Conservation (phyloP, 2,329 filamentous ascomycete genomes). For the Xylariaceae sp. region DNA sequence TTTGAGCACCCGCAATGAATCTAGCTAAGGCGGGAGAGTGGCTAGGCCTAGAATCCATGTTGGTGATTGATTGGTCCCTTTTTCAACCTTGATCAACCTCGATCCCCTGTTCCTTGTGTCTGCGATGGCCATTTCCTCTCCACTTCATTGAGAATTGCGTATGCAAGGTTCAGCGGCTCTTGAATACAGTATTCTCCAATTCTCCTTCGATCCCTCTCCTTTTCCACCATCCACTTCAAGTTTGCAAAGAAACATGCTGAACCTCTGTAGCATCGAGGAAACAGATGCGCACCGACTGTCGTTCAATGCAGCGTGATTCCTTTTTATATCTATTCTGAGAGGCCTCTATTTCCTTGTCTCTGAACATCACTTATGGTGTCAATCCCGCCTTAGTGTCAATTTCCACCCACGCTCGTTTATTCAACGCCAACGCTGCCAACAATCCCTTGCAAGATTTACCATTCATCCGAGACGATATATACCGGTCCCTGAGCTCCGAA, state of each 20-base stretch:
- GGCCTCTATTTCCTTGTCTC: constrained; percentile 3
- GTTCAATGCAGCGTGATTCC: constrained; percentile 17
- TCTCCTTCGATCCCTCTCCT: constrained; percentile 10
- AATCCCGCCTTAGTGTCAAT: constrained; percentile 4
- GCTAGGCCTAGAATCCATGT: constrained; percentile 45
- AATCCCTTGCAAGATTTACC: not conserved
- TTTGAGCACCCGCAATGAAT: constrained; percentile 11
- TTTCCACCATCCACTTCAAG: not conserved
- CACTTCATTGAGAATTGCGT: constrained; percentile 22
- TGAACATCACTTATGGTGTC: constrained; percentile 9
- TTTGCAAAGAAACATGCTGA: constrained; percentile 13
- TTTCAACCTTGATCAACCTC: not conserved
- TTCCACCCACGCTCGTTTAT: constrained; percentile 20
- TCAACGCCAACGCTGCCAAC: not conserved
- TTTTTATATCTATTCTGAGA: constrained; percentile 2
- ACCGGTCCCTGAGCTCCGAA: not conserved
- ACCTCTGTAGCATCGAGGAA: constrained; percentile 18
- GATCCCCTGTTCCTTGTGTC: constrained; percentile 12
- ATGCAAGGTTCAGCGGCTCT: constrained; percentile 5
- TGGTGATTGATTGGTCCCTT: constrained; percentile 6
- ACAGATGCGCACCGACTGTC: constrained; percentile 17
- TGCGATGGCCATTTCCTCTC: constrained; percentile 11
- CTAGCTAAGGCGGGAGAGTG: no score
- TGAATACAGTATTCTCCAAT: not conserved
- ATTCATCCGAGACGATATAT: not conserved